Evolutionary conservation across 345 rosid genomes (phyloP), one percentile per base, ranked within the genome.

Genomic region (Linum usitatissimum): DNA sequence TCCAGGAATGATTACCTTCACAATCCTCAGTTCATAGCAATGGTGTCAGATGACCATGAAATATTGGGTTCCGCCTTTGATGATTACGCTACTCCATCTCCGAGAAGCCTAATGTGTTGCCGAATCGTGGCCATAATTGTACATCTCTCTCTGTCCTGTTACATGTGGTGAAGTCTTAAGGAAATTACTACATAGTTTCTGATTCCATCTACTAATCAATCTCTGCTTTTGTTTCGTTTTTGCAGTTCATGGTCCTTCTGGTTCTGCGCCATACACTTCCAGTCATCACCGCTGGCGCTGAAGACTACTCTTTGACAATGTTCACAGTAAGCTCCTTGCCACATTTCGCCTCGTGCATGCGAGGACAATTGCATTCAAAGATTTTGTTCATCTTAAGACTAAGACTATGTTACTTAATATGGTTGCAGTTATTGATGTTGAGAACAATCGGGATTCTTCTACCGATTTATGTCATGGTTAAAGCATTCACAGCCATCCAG

Each of bases 181-280:
- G 36, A 34, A 14, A 53, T 12, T 20, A 39, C 13, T 19, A 8
- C 6, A 19, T 18, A 19, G 30, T 10, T 55, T 30, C 18, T 6
- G 30, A n/a, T 34, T 18, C 2, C 2, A 23, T 23, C 28, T 23
- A 23, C 28, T 23, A 23, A 23, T 55, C 30, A 19, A 19, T 6
- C 28, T 18, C 30, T 14, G 1, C 9, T 36, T 45, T 13, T 7
- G 7, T 28, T 18, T 9, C 40, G 9, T 34, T 17, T 75, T 53
- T 73, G 74, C 78, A 91, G 98, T 86, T 91, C 63, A 74, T 83
- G 66, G 64, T 81, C 64, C 84, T 91, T 60, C 72, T 91, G 53
- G 82, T 91, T 61, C 68, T 86, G 59, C 86, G 92, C 64, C 85
- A 82, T 62, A 78, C 84, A 60, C 84, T 91, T 61, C 92, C 98